phyloP scores from a whole-genome alignment of 805 yeast genomes.

The Candida lessepsii region DNA sequence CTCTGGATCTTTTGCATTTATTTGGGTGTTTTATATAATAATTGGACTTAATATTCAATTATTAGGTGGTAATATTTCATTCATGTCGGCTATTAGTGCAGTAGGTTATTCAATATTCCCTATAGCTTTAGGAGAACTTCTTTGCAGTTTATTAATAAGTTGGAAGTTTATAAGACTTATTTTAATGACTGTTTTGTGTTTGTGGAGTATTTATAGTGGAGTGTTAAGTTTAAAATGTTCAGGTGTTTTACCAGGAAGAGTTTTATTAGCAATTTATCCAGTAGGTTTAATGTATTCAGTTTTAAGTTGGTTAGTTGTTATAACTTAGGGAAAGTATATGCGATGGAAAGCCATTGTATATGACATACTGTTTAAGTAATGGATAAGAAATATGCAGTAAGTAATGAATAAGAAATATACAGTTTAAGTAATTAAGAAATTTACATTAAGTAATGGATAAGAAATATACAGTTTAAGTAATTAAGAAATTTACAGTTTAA shows the following conservation, averaged over 20 bases:
- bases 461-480: too few species aligned
- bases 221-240: constrained; percentile 59
- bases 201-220: constrained; percentile 68
- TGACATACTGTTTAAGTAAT: too few species aligned
- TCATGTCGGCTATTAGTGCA: constrained; percentile 66
- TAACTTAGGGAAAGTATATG: constrained; percentile 36
- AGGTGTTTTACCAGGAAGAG: constrained; percentile 63
- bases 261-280: constrained; percentile 63
- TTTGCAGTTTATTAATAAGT: constrained; percentile 46
- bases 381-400: too few species aligned
- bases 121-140: constrained; percentile 50
- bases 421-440: too few species aligned
- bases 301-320: constrained; percentile 65
- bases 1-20: constrained; percentile 60
- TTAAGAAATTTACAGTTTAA: too few species aligned
- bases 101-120: constrained; percentile 73
- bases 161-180: constrained; percentile 50
- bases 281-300: constrained; percentile 61
- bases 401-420: too few species aligned
- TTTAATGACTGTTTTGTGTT: constrained; percentile 44
- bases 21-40: constrained; percentile 61
- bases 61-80: constrained; percentile 60
- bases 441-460: too few species aligned
- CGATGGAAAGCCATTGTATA: neutral
- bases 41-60: constrained; percentile 66